Base-by-base conservation (phyloP, 371 early-diverging fungal genomes). In the Mortierella sp. region DNA sequence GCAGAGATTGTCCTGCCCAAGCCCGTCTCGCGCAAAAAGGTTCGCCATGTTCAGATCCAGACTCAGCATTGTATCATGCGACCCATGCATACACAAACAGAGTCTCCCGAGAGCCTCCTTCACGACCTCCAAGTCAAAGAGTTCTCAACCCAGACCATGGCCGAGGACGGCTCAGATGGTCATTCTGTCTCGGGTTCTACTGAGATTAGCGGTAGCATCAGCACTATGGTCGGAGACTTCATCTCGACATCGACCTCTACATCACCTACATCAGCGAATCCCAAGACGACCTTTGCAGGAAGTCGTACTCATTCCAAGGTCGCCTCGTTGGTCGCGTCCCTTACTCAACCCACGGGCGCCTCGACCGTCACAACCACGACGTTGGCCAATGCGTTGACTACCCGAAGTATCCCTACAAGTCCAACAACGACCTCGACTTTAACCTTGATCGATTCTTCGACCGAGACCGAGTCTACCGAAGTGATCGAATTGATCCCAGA, bases 1-100 rank as follows among this genome's bases (percentile, higher is more conserved):
- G 53, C 64, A 15, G 74, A 72, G 44, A 72, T 72, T 47, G 44
- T 48, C n/a, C 44, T 72, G 15, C 72, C 72, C 50, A 50, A 58
- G 66, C 59, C 59, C 66, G 19, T 58, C 23, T 19, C 53, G 53
- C 53, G 53, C 53, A 53, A 53, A 53, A 53, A 53, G 53, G 53
- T 53, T 16, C 53, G 53, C 53, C 53, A 53, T 21, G 53, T 53
- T 23, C 53, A 53, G 9, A 53, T 53, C 53, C 53, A 53, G 23
- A 53, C 53, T 11, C 19, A 23, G 21, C 53, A 53, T 9, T 53
- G 53, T 9, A 26, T 53, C 9, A 53, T 26, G 12, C 53, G 53
- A 26, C 53, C 53, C 53, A 53, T 53, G 53, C 26, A 53, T 23
- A 53, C 53, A 4, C 53, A 53, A 23, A 53, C 53, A 12, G 53